Base-by-base conservation (phyloP, 768 basidiomycete species). In the Tricholoma saponaceum region DNA sequence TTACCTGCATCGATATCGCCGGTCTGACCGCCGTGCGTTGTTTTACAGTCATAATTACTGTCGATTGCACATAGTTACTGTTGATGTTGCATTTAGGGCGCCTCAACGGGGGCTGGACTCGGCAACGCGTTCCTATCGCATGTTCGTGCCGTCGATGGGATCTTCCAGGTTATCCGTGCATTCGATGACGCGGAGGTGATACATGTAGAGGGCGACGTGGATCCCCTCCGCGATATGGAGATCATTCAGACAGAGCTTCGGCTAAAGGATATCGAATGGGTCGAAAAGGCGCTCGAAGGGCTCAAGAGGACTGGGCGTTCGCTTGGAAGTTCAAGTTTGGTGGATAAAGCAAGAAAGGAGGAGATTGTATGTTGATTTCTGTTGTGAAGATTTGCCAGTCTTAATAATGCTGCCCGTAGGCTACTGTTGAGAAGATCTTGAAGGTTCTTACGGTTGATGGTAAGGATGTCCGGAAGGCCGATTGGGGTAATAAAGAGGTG, bases 131-230 rank as follows among this genome's bases (percentile, higher is more conserved):
- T 99, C 80, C 76, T 99, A 70, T 95, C 95, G 10, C 94, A 98
- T 70, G 95, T 99, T 43, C 90, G 97, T 57, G 92, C 97, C 9
- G 96, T 98, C 59, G 97, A 99, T 69, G 97, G 97, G 66, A 99
- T 99, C 67, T 99, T 98, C 81, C 97, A 98, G 71, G 88, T 98
- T 60, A 87, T 98, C 56, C 91, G 97, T 52, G 95, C 96, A 5
- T 99, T 99, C 70, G 97, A 98, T 67, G 97, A 99, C 67, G 89
- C 95, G n/a, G 97, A 99, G 66, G 95, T 99, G 70, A 98, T 90
- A 64, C 97, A 99, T 72, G 96, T 98, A 60, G 97, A 98, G 75
- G 97, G 97, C 44, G 97, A 98, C 65, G 95, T 99, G 57, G 82
- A 98, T 73, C 97, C 97, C 10, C 61, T 90, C 37, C 89, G 97